Evolutionary conservation across 345 rosid genomes (phyloP).

Genomic region (Hirschfeldia incana): DNA sequence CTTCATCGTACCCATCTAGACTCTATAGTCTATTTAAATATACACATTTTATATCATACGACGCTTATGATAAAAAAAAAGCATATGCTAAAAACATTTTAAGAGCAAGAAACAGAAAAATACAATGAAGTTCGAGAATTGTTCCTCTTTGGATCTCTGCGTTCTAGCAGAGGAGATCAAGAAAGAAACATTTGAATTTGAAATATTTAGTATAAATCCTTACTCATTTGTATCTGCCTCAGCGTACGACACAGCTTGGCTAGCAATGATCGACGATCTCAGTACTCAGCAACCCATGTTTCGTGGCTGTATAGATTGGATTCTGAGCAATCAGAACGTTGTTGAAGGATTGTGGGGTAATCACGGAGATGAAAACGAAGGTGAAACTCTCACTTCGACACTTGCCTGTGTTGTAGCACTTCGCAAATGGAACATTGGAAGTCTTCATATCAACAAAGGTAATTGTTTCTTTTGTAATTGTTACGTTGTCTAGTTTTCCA

Average conservation of each 20-base stretch:
- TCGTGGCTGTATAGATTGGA: constrained; percentile 55
- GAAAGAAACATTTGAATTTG: constrained; percentile 23
- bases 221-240: constrained; percentile 42
- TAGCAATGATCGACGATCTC: constrained; percentile 55
- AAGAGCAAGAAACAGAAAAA: not conserved
- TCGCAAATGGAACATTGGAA: constrained; percentile 46
- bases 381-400: constrained; percentile 46
- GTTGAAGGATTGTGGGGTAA: constrained; percentile 57
- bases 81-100: not conserved
- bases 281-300: constrained; percentile 46
- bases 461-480: not conserved
- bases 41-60: not conserved
- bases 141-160: constrained; percentile 10
- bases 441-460: not conserved
- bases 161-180: constrained; percentile 40
- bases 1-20: not conserved
- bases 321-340: constrained; percentile 44
- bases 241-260: constrained; percentile 64
- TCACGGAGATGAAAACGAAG: constrained; percentile 29
- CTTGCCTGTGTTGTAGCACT: constrained; percentile 59
- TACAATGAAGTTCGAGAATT: constrained; percentile 13
- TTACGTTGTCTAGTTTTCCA: not conserved
- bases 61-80: not conserved
- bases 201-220: constrained; percentile 7
- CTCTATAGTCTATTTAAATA: constrained; percentile 13